A percentile compares a stretch with the other conserved stretches of the same genome.
These are phyloP conservation scores for Hysterium pulicare DNA, from an alignment of 2,329 filamentous ascomycete genomes.

Conservation along the genomic window DNA sequence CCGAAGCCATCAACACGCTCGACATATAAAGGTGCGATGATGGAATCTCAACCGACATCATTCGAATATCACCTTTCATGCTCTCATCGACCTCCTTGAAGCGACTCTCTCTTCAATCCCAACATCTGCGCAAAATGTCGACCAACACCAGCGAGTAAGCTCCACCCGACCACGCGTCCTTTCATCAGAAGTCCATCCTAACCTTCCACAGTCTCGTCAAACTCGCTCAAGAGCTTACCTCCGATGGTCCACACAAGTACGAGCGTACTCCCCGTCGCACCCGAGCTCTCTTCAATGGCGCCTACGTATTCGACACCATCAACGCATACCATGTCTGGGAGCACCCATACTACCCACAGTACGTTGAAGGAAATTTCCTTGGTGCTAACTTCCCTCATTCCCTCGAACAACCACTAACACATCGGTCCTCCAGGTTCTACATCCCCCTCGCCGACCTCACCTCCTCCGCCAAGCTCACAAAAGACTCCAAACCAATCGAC, in stretches of 20 bases:
- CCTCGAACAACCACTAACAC: background rate
- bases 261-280: constrained; percentile 29
- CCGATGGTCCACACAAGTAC: constrained; percentile 35
- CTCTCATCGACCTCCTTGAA: background rate
- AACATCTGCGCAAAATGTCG: background rate
- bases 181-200: background rate
- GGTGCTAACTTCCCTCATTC: constrained; percentile 4
- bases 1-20: too few relatives aligned
- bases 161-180: background rate
- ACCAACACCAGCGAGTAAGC: background rate
- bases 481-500: constrained; percentile 10
- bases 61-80: too few relatives aligned
- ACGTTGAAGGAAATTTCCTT: too few relatives aligned
- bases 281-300: constrained; percentile 29
- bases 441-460: constrained; percentile 22
- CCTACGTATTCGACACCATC: constrained; percentile 32
- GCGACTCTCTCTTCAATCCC: background rate
- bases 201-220: constrained; percentile 30
- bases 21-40: too few relatives aligned
- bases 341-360: constrained; percentile 34
- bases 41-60: too few relatives aligned
- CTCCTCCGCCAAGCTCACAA: constrained; percentile 14
- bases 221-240: constrained; percentile 40
- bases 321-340: constrained; percentile 38
- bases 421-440: constrained; percentile 21